Percentiles rank a stretch among this genome's conserved stretches.
Conservation (phyloP, 768 basidiomycete species). For the Hysterangium stoloniferum region DNA sequence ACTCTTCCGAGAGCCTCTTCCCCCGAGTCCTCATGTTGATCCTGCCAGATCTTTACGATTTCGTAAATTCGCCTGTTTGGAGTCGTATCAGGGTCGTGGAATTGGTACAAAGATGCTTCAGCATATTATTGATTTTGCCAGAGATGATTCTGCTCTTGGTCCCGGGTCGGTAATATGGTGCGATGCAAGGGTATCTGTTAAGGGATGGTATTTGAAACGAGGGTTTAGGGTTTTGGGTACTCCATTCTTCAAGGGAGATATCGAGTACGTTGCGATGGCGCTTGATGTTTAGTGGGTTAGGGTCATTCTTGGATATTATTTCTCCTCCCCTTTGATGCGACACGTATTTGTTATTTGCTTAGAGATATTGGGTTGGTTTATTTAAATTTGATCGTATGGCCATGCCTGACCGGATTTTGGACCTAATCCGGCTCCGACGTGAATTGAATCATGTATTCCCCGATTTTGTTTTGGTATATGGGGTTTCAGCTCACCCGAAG, state of each 20-base stretch:
- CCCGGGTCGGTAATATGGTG: constrained; percentile 43
- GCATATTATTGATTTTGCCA: constrained; percentile 32
- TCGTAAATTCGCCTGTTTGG: constrained; percentile 54
- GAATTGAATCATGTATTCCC: no score
- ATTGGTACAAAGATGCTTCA: constrained; percentile 44
- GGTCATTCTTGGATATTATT: no score
- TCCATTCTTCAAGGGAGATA: constrained; percentile 43
- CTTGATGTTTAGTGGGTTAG: no score
- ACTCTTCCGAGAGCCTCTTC: constrained; percentile 40
- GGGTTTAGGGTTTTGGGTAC: constrained; percentile 44
- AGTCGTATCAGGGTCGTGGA: constrained; percentile 42
- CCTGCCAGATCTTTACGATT: constrained; percentile 29
- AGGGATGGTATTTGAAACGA: constrained; percentile 45
- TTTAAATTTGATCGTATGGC: no score
- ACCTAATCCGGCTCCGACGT: no score
- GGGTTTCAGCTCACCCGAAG: no score
- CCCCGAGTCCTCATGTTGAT: constrained; percentile 14
- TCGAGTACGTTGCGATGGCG: constrained; percentile 54
- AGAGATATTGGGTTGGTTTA: no score
- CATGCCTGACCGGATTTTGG: no score
- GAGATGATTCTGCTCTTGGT: constrained; percentile 27
- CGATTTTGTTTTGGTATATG: no score
- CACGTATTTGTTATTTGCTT: no score
- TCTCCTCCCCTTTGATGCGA: no score
- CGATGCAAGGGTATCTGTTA: constrained; percentile 41